These are phyloP conservation scores for Tuber calosporum DNA, from an alignment of 495 filamentous ascomycete genomes.

Conservation along the genomic window DNA sequence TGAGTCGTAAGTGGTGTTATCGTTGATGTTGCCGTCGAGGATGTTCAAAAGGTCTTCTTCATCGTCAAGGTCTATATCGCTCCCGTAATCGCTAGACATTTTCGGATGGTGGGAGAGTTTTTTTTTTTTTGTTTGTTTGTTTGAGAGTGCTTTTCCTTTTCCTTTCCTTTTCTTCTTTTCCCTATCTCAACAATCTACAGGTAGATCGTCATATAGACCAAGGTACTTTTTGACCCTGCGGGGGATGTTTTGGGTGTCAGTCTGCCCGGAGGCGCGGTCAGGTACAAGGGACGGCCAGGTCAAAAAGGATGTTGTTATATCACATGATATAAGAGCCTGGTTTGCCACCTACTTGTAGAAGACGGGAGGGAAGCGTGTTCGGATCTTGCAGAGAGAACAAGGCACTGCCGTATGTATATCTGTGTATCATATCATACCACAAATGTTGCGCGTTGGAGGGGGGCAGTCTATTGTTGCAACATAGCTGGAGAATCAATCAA, in stretches of 20 bases:
- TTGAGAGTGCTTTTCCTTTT: neutral
- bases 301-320: neutral
- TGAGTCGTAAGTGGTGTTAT: slow-evolving; percentile 7
- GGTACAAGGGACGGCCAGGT: neutral
- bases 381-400: neutral
- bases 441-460: neutral
- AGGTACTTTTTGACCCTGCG: neutral
- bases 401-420: neutral
- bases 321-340: neutral
- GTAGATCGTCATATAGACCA: neutral
- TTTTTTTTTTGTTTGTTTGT: neutral
- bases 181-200: neutral
- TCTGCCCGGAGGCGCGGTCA: neutral
- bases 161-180: neutral
- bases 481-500: neutral
- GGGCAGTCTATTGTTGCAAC: neutral
- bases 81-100: slow-evolving; percentile 42
- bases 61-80: slow-evolving; percentile 40
- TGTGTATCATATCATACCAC: neutral
- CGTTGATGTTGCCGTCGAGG: slow-evolving; percentile 16
- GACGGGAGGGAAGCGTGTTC: neutral
- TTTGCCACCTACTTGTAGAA: neutral
- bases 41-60: slow-evolving; percentile 21
- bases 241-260: neutral
- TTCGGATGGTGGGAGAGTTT: neutral